These are phyloP conservation scores for Ephemerocybe angulata DNA, from an alignment of 768 basidiomycete genomes.

Conservation along the genomic window DNA sequence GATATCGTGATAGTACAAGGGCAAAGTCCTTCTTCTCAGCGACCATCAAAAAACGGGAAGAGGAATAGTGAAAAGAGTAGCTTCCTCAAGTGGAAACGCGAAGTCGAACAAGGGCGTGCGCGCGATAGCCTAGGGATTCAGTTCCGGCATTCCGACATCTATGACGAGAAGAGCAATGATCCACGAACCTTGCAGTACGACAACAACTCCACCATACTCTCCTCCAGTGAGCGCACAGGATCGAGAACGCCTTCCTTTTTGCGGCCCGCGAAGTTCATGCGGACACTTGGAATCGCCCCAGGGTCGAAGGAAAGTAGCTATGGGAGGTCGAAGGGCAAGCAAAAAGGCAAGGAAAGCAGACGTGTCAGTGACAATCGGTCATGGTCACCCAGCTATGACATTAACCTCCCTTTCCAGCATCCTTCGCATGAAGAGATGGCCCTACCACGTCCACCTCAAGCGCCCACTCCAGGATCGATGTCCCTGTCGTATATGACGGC, in stretches of 20 bases:
- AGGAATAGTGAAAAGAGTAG: constrained; percentile 33
- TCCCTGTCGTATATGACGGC: constrained; percentile 7
- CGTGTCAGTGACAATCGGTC: constrained; percentile 30
- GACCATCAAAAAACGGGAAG: not conserved
- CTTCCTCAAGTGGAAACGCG: constrained; percentile 43
- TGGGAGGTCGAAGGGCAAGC: constrained; percentile 19
- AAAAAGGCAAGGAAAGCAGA: constrained; percentile 34
- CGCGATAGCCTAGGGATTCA: constrained; percentile 34
- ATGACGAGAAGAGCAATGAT: constrained; percentile 14
- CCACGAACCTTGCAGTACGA: constrained; percentile 8
- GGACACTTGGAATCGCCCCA: not conserved
- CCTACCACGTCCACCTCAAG: not conserved
- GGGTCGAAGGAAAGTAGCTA: constrained; percentile 9
- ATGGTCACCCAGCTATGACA: constrained; percentile 32
- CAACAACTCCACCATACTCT: constrained; percentile 7
- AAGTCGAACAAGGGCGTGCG: constrained; percentile 33
- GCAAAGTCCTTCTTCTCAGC: not conserved
- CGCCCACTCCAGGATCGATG: not conserved
- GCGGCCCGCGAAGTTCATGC: constrained; percentile 15
- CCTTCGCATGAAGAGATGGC: constrained; percentile 16
- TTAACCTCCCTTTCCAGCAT: constrained; percentile 30
- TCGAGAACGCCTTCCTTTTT: constrained; percentile 27
- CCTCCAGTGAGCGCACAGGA: constrained; percentile 6
- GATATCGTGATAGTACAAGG: not conserved
- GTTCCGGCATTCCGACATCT: constrained; percentile 38